Conservation (phyloP, 305 asterid genomes). For the Salvia sclarea region DNA sequence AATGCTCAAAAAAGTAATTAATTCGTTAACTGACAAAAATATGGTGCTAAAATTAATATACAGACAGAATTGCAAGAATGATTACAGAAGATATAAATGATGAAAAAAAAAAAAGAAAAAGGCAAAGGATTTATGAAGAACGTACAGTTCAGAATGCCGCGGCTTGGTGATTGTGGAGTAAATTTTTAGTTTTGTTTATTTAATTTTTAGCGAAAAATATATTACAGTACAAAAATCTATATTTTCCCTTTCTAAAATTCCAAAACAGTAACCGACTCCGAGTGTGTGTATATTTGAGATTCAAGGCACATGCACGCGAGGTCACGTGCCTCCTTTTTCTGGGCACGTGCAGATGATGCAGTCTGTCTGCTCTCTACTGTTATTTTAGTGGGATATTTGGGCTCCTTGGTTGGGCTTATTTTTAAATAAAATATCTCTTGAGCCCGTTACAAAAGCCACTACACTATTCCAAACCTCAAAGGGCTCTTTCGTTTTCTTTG, state of each 20-base stretch:
- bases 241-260: background rate
- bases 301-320: constrained; percentile 28
- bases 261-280: background rate
- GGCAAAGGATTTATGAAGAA: background rate
- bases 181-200: background rate
- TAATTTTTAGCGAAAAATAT: background rate
- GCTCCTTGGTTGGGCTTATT: background rate
- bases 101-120: background rate
- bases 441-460: background rate
- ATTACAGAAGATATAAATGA: background rate
- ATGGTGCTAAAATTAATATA: background rate
- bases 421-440: background rate
- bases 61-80: background rate
- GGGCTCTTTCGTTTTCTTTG: too few relatives aligned
- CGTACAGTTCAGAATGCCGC: constrained; percentile 25
- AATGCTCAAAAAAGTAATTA: background rate
- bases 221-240: background rate
- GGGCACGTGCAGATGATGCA: constrained; percentile 21
- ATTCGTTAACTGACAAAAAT: background rate
- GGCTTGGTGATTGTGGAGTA: constrained; percentile 9
- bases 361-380: background rate
- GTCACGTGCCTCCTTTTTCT: constrained; percentile 23
- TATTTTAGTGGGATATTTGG: background rate
- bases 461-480: background rate
- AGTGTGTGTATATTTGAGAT: background rate